phyloP scores from a whole-genome alignment of 2,329 filamentous ascomycete genomes.

The Apiospora saccharicola region DNA sequence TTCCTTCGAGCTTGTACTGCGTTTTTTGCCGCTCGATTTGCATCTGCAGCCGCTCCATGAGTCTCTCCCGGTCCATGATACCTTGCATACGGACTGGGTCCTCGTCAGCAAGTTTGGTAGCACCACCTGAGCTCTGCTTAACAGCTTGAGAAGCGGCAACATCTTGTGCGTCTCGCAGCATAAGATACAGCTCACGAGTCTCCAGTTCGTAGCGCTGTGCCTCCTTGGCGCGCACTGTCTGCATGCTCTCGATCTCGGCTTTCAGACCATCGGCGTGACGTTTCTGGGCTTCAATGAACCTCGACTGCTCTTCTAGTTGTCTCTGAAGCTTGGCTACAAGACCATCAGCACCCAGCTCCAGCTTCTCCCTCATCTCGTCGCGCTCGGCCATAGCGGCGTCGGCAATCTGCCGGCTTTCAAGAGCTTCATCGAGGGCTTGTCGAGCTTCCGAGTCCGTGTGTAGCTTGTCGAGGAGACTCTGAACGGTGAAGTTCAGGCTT shows the following conservation, averaged over 20 bases:
- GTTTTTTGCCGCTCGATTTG: conserved; percentile 97
- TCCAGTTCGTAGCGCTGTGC: conserved; percentile 94
- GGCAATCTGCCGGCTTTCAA: conserved; percentile 90
- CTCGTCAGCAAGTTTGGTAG: conserved; percentile 62
- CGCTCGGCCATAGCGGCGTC: conserved; percentile 96
- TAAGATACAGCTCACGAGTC: conserved; percentile 94
- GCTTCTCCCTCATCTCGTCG: conserved; percentile 88
- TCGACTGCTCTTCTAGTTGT: conserved; percentile 90
- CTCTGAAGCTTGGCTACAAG: conserved; percentile 91
- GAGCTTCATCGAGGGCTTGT: conserved; percentile 88
- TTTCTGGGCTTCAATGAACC: conserved; percentile 87
- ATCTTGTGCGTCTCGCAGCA: conserved; percentile 97
- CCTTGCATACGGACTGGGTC: conserved; percentile 85
- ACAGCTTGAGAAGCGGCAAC: conserved; percentile 86
- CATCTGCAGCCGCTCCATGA: conserved; percentile 94
- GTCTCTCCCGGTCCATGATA: conserved; percentile 88
- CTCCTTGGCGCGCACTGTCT: conserved; percentile 86
- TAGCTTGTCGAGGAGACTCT: conserved; percentile 91
- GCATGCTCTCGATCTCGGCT: conserved; percentile 85
- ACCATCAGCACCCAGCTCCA: conserved; percentile 92
- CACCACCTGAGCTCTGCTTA: conserved; percentile 55
- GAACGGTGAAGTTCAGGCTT: conserved; percentile 95
- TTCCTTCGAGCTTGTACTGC: conserved; percentile 94
- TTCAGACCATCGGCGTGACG: conserved; percentile 89
- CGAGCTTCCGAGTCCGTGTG: conserved; percentile 96